phyloP scores from a whole-genome alignment of 768 basidiomycete species.

The Trametes cinnabarina region DNA sequence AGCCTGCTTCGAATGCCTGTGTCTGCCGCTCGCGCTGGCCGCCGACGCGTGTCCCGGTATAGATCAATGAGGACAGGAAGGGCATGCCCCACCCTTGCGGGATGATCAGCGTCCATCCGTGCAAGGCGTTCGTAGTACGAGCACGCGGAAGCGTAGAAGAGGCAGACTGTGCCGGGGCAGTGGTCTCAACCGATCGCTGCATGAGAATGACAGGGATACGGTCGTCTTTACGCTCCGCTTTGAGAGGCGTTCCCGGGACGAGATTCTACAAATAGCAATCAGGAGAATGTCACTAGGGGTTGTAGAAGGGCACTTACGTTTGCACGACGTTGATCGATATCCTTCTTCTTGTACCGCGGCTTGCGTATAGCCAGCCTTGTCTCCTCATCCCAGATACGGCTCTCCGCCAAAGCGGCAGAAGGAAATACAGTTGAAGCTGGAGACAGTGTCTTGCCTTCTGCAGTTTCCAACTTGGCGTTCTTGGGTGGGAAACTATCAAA shows the following conservation, averaged over 20 bases:
- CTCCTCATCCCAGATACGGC: constrained; percentile 71
- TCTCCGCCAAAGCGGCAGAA: constrained; percentile 54
- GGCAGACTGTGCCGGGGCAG: constrained; percentile 23
- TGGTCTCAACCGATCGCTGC: constrained; percentile 64
- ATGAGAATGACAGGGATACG: constrained; percentile 82
- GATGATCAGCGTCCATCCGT: constrained; percentile 86
- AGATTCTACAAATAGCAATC: constrained; percentile 47
- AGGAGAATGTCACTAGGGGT: neutral
- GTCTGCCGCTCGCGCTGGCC: constrained; percentile 82
- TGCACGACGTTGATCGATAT: constrained; percentile 79
- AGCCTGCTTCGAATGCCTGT: constrained; percentile 81
- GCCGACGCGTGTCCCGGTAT: constrained; percentile 80
- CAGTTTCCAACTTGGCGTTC: constrained; percentile 51
- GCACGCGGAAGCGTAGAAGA: constrained; percentile 2
- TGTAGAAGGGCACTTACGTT: constrained; percentile 38
- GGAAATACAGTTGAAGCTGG: constrained; percentile 48
- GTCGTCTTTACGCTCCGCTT: constrained; percentile 70
- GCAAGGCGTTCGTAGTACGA: constrained; percentile 37
- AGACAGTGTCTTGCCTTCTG: constrained; percentile 26
- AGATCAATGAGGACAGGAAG: constrained; percentile 77
- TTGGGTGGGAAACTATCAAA: constrained; percentile 75
- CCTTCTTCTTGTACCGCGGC: constrained; percentile 76
- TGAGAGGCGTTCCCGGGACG: constrained; percentile 74
- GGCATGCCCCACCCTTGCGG: constrained; percentile 92
- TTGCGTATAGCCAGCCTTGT: constrained; percentile 50